Percentiles rank a stretch among this genome's conserved stretches.
phyloP scores from a whole-genome alignment of 2,329 filamentous ascomycete genomes.

The Aspergillus phoenicis region DNA sequence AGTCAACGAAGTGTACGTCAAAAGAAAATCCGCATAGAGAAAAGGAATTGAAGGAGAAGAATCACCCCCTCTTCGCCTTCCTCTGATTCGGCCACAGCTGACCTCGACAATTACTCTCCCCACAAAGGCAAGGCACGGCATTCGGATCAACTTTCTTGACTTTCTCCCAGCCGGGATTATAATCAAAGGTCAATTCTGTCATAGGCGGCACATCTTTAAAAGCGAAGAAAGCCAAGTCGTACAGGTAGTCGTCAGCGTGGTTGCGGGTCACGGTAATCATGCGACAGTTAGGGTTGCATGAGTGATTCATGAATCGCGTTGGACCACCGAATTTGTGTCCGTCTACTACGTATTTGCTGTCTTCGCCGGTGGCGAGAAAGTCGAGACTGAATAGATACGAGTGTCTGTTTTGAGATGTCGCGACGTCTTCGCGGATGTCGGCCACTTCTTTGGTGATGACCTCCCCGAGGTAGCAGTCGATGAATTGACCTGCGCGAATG shows the following conservation, averaged over 20 bases:
- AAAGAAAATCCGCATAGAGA: too few species aligned
- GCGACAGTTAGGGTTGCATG: slow-evolving; percentile 51
- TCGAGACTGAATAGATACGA: slow-evolving; percentile 50
- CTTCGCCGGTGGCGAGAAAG: slow-evolving; percentile 34
- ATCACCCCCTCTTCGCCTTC: slow-evolving; percentile 32
- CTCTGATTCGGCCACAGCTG: slow-evolving; percentile 47
- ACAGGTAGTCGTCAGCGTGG: slow-evolving; percentile 45
- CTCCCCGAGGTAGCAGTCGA: slow-evolving; percentile 50
- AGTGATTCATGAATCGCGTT: slow-evolving; percentile 53
- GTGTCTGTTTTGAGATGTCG: slow-evolving; percentile 27
- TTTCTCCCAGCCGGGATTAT: slow-evolving; percentile 40
- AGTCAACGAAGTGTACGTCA: background rate
- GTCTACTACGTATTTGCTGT: slow-evolving; percentile 44
- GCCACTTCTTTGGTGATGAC: slow-evolving; percentile 43
- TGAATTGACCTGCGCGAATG: slow-evolving; percentile 48
- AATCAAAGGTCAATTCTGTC: slow-evolving; percentile 53
- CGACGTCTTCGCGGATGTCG: slow-evolving; percentile 40
- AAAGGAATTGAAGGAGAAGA: too few species aligned
- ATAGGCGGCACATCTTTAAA: slow-evolving; percentile 43
- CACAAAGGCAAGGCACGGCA: slow-evolving; percentile 48
- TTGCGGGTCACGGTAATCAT: slow-evolving; percentile 47
- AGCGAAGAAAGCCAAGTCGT: slow-evolving; percentile 53
- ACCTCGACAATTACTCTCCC: slow-evolving; percentile 46
- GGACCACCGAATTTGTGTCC: slow-evolving; percentile 46
- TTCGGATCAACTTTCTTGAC: slow-evolving; percentile 36